Conservation (phyloP, 371 early-diverging fungal genomes). For the Mucor plumbeus region DNA sequence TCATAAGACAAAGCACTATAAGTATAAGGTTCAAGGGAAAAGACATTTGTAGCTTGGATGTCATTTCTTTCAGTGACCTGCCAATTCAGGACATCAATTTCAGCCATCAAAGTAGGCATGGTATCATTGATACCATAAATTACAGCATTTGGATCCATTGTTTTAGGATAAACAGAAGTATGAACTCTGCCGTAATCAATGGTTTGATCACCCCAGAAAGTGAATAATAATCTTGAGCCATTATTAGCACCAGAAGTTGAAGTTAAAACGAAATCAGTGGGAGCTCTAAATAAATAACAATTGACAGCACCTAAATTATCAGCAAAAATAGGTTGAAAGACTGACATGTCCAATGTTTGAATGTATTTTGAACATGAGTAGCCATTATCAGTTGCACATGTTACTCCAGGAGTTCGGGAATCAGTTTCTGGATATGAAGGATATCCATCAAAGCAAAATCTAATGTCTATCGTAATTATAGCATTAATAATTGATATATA, state of each 20-base stretch:
- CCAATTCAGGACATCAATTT: constrained; percentile 41
- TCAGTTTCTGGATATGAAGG: constrained; percentile 17
- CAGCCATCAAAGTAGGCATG: constrained; percentile 29
- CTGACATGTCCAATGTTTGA: constrained; percentile 36
- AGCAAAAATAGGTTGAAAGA: constrained; percentile 44
- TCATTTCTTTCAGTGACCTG: constrained; percentile 49
- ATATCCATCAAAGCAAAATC: constrained; percentile 57
- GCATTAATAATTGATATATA: background rate
- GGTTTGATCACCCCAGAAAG: constrained; percentile 41
- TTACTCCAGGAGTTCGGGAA: constrained; percentile 33
- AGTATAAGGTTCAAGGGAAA: constrained; percentile 39
- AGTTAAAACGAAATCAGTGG: constrained; percentile 38
- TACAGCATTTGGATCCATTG: constrained; percentile 51
- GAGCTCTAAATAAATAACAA: constrained; percentile 49
- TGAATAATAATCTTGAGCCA: constrained; percentile 47
- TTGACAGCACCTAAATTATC: constrained; percentile 45
- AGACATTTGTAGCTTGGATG: constrained; percentile 44
- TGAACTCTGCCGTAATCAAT: constrained; percentile 45
- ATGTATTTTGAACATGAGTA: constrained; percentile 38
- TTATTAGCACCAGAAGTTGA: constrained; percentile 51
- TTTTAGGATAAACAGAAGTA: constrained; percentile 46
- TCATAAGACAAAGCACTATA: constrained; percentile 47
- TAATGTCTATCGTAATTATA: constrained; percentile 31
- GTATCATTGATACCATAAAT: constrained; percentile 37
- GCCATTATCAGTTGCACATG: constrained; percentile 49